Conservation (phyloP, 2,329 filamentous ascomycete genomes). For the Chrysoporthe cubensis region DNA sequence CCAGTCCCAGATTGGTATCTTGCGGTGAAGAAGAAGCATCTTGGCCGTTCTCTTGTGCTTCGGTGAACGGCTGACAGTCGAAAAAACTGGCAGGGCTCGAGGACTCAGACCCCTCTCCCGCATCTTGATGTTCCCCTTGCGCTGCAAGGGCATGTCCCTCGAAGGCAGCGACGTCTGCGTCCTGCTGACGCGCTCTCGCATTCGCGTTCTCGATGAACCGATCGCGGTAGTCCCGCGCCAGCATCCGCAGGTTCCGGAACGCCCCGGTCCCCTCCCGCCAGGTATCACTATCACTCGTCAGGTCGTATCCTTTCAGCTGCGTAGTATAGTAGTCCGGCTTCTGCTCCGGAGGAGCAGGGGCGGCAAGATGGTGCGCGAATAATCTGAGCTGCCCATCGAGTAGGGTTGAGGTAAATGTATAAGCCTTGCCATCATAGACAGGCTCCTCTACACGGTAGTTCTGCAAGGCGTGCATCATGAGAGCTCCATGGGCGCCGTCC, state of each 20-base stretch:
- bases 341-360: background rate
- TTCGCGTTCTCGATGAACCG: background rate
- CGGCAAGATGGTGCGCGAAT: background rate
- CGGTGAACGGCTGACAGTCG: too few species aligned
- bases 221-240: background rate
- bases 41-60: too few species aligned
- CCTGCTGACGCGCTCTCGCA: background rate
- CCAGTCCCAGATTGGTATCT: too few species aligned
- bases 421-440: background rate
- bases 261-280: background rate
- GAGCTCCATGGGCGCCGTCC: background rate
- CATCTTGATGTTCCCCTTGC: too few species aligned
- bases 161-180: background rate
- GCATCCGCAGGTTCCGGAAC: background rate
- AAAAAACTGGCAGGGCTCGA: too few species aligned
- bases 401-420: background rate
- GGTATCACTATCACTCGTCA: background rate
- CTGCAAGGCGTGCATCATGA: background rate
- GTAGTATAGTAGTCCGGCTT: background rate
- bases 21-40: too few species aligned
- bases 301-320: background rate
- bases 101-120: too few species aligned
- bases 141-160: too few species aligned
- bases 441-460: background rate
- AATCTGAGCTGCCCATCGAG: background rate